Evolutionary conservation across 2,329 filamentous ascomycete species (phyloP).

Genomic region (Graphilbum sp.): DNA sequence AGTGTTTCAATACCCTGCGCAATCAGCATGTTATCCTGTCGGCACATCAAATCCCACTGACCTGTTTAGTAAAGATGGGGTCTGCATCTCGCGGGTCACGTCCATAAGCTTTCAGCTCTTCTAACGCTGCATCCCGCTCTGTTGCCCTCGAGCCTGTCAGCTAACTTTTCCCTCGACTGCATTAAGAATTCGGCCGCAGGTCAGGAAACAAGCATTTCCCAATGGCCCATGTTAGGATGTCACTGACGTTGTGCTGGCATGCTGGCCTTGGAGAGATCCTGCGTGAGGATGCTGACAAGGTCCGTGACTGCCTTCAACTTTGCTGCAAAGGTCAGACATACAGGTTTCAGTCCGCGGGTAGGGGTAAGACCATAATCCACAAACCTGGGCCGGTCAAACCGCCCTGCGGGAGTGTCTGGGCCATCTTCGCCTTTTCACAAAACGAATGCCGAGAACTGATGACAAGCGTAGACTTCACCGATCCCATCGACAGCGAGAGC

Average conservation of each 20-base stretch:
- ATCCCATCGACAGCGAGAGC: slow-evolving; percentile 7
- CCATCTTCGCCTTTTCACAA: slow-evolving; percentile 7
- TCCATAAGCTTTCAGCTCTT: slow-evolving; percentile 64
- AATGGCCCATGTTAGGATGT: no score
- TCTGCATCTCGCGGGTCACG: slow-evolving; percentile 56
- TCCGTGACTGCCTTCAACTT: slow-evolving; percentile 53
- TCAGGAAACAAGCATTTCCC: no score
- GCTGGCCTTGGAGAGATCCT: slow-evolving; percentile 43
- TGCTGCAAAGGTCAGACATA: slow-evolving; percentile 21
- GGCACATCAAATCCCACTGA: slow-evolving; percentile 14
- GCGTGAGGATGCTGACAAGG: slow-evolving; percentile 43
- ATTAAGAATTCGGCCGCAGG: no score
- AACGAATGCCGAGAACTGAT: slow-evolving; percentile 4
- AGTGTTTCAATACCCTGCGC: slow-evolving; percentile 58
- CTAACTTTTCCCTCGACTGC: no score
- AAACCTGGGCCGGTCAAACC: slow-evolving; percentile 25
- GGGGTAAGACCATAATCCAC: slow-evolving; percentile 8
- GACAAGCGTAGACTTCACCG: slow-evolving; percentile 8
- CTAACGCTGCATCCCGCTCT: slow-evolving; percentile 48
- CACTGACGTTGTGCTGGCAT: slow-evolving; percentile 45
- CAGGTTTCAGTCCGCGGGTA: neutral
- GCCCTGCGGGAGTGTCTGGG: slow-evolving; percentile 11
- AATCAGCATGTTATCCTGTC: neutral
- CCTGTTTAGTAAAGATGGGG: slow-evolving; percentile 70
- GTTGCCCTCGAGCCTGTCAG: neutral